Percentiles rank a stretch among this genome's conserved stretches.
Conservation (phyloP, 2,329 filamentous ascomycete genomes). For the Diplodia mutila region DNA sequence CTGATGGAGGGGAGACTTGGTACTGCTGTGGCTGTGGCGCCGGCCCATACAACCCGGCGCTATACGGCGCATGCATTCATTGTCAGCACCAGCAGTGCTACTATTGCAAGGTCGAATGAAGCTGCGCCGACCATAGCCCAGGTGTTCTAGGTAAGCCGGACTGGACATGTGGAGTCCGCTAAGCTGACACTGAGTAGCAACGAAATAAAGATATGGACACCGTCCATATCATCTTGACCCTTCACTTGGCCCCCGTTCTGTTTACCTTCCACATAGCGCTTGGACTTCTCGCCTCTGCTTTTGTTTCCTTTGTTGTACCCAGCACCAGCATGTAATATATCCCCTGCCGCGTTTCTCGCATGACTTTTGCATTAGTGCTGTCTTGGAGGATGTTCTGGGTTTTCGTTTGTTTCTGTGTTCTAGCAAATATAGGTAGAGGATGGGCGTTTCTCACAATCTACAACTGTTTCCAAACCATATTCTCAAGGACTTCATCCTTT, state of each 20-base stretch:
- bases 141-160: not conserved
- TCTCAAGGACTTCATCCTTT: not conserved
- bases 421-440: not conserved
- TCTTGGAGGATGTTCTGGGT: not conserved
- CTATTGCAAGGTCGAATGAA: not conserved
- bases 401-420: not conserved
- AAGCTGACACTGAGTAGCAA: not conserved
- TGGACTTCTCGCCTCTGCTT: not conserved
- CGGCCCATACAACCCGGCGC: not conserved
- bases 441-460: not conserved
- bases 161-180: not conserved
- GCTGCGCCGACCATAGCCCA: not conserved
- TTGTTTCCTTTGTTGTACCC: not conserved
- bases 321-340: not conserved
- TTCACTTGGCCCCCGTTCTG: not conserved
- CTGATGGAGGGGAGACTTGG: not conserved
- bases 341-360: not conserved
- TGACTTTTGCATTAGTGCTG: not conserved
- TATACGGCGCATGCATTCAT: not conserved
- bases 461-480: not conserved
- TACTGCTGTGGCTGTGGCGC: constrained; percentile 1
- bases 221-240: not conserved
- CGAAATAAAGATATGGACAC: not conserved
- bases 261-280: not conserved
- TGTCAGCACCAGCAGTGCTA: not conserved